Evolutionary conservation across 129 eudicot species (phyloP), one percentile per base, ranked within the genome.

Genomic region (Rutidosis leptorrhynchoides): DNA sequence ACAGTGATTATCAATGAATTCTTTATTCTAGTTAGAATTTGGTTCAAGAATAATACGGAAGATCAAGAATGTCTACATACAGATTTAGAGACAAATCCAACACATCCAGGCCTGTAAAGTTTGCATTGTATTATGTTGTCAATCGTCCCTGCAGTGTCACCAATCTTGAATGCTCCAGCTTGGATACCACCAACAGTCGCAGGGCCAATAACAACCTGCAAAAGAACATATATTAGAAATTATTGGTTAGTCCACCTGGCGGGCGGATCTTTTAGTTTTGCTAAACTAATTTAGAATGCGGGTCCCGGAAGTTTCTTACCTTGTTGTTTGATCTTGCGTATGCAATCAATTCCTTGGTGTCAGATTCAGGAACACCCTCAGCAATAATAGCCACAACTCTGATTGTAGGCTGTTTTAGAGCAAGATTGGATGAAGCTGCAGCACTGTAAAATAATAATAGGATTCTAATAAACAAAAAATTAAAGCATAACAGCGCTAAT

Each of bases 171-270:
- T 22, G 98, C 96, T 69, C 96, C 96, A 60, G 96, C 96, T 82
- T 92, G 98, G 62, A 92, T 76, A 61, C 98, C 96, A 42, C 98
- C 98, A 56, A 88, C 98, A 29, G 98, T 92, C 51, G 98, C 98
- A 12, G 98, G 97, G 29, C 97, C 97, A 17, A 91, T 83, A 76
- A 91, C 87, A 75, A 91, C 96, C 97, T 91, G 77, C 59, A 68
- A 68, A 65, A n/a, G 3, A 22, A n/a, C 12, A n/a, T n/a, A n/a
- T n/a, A n/a, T n/a, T n/a, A n/a, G n/a, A n/a, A n/a, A n/a, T n/a
- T n/a, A n/a, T n/a, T n/a, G n/a, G n/a, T n/a, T n/a, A n/a, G n/a
- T n/a, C n/a, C n/a, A n/a, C n/a, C n/a, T n/a, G n/a, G n/a, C n/a
- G n/a, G n/a, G n/a, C n/a, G n/a, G n/a, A n/a, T n/a, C n/a, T n/a